Conservation (phyloP, 345 rosid species). For the Lenwebbia sp. region DNA sequence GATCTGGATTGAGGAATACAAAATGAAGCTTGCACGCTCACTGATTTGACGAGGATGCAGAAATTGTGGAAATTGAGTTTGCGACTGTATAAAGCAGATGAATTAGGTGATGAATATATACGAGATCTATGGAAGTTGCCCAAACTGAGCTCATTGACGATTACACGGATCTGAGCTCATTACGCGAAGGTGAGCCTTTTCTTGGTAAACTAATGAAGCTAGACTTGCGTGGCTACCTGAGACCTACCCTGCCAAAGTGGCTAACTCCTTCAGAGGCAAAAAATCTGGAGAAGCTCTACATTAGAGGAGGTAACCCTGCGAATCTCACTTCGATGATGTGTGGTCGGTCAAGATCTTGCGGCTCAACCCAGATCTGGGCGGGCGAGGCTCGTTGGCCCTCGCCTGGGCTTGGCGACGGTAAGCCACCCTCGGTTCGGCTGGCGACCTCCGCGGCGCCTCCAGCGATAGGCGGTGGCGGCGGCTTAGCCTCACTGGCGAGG, state of each 20-base stretch:
- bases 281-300: not conserved
- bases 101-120: too few species aligned
- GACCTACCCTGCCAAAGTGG: fast-evolving
- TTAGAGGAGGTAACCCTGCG: not conserved
- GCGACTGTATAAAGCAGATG: not conserved
- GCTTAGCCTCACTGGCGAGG: too few species aligned
- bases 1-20: too few species aligned
- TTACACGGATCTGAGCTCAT: not conserved
- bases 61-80: not conserved
- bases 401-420: too few species aligned
- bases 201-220: not conserved
- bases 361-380: not conserved
- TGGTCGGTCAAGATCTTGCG: not conserved
- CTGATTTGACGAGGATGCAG: not conserved
- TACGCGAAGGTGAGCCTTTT: too few species aligned
- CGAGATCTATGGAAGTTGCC: fast-evolving
- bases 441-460: too few species aligned
- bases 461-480: too few species aligned
- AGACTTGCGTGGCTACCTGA: not conserved
- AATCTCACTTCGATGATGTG: not conserved
- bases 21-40: not conserved
- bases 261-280: fast-evolving
- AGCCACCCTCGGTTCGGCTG: too few species aligned
- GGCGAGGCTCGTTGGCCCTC: too few species aligned
- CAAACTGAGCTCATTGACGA: not conserved